phyloP scores from a whole-genome alignment of 2,329 filamentous ascomycete species.

The Hysterium pulicare region DNA sequence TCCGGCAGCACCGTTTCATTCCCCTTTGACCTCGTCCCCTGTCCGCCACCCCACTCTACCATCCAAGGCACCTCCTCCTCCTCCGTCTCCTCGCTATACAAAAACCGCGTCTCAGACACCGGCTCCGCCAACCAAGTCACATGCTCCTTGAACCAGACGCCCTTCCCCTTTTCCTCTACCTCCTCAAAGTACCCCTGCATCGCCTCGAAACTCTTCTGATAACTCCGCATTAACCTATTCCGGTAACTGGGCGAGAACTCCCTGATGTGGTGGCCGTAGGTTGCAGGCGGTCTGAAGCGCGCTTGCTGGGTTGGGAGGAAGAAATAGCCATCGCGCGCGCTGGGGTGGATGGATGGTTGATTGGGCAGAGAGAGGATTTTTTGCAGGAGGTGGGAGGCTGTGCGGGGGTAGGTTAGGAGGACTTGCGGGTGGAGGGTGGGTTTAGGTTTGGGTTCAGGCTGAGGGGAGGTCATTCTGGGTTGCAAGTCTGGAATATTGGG shows the following conservation, averaged over 20 bases:
- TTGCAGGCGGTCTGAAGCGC: background rate
- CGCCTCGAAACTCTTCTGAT: background rate
- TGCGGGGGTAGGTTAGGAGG: background rate
- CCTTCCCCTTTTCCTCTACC: background rate
- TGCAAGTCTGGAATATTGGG: too few relatives aligned
- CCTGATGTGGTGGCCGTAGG: background rate
- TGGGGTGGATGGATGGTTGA: background rate
- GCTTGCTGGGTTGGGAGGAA: background rate
- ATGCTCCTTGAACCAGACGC: background rate
- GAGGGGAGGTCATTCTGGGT: too few relatives aligned
- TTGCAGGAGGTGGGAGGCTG: background rate
- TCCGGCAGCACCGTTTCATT: conserved; percentile 5
- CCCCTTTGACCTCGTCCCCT: too few relatives aligned
- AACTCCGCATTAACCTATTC: background rate
- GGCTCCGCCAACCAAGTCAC: background rate
- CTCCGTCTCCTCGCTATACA: background rate
- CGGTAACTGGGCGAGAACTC: background rate
- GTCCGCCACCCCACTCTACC: too few relatives aligned
- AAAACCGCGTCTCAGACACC: background rate
- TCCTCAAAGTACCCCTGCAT: background rate
- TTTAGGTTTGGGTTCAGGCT: too few relatives aligned
- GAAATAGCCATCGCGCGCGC: background rate
- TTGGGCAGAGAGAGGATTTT: background rate
- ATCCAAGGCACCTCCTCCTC: background rate
- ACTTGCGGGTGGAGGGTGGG: too few relatives aligned